phyloP scores from a whole-genome alignment of 345 rosid species.

The Iberis pinnata region DNA sequence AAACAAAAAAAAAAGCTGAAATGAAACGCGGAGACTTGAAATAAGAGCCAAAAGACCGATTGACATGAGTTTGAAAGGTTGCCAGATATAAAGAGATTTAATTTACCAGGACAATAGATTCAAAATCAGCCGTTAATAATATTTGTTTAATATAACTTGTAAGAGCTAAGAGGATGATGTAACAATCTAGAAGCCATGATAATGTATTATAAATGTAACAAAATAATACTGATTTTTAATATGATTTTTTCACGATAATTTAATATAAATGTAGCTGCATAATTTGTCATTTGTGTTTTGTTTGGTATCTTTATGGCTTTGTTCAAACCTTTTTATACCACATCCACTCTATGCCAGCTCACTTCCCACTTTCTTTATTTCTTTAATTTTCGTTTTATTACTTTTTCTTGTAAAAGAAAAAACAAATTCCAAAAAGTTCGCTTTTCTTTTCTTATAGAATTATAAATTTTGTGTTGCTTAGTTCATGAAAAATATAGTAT shows the following conservation, averaged over 20 bases:
- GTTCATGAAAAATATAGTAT: not conserved
- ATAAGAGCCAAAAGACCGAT: no score
- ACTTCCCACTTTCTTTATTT: constrained; percentile 23
- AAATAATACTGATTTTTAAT: not conserved
- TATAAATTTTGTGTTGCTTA: no score
- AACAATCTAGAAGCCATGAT: constrained; percentile 15
- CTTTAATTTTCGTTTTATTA: not conserved
- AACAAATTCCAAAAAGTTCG: no score
- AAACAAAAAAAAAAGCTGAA: no score
- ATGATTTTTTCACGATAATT: not conserved
- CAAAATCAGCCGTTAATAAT: no score
- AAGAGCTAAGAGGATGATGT: not conserved
- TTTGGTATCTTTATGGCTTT: constrained; percentile 26
- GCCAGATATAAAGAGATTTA: no score
- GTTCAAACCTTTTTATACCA: constrained; percentile 12
- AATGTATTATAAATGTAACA: not conserved
- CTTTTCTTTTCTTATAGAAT: no score
- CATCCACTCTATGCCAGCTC: constrained; percentile 21
- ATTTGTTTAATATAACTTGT: constrained; percentile 3
- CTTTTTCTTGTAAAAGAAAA: not conserved
- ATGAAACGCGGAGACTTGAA: no score
- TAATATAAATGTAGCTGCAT: not conserved
- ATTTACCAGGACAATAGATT: no score
- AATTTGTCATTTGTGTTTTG: constrained; percentile 28
- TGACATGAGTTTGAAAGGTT: no score